Base-by-base conservation (phyloP, 2,329 filamentous ascomycete species). In the Arthrobotrys conoides region DNA sequence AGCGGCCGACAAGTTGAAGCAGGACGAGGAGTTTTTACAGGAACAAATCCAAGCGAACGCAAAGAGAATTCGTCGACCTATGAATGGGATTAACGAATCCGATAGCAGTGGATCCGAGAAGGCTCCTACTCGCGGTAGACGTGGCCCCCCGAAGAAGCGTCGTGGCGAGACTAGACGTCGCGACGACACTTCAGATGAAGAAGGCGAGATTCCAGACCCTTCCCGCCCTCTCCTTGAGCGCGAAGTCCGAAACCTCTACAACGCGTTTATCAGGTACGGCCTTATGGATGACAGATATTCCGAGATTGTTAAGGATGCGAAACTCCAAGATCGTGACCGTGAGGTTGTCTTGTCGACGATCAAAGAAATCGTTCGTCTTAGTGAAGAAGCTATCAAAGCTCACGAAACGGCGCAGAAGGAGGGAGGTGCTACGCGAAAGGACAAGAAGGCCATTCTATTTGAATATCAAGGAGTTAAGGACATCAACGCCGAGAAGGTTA, bases 371-470 rank as follows among this genome's bases (percentile, higher is more conserved):
- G 89, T 93, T 75, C 85, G 84, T 51, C 83, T 87, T 24, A 88
- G 88, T 57, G 86, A 87, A 51, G 85, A 89, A 70, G 89, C 90
- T 8, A 87, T 92, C 63, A 89, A 90, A 6, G 87, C 87, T 38
- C 91, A 93, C 81, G 92, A 89, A 80, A 90, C 91, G 22, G 83
- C 86, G 30, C 88, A 96, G 18, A 89, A 94, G 38, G 90, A 92
- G 79, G 93, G 94, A 82, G 93, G 97, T 79, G 86, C 88, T 57
- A 87, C 88, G 36, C 87, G 89, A 87, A 99, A 99, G 84, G 96
- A 99, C 83, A 93, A 93, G 85, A 99, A 99, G 85, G 96, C 96
- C 0, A 93, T 99, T 18, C 87, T 99, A 53, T 97, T 99, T 82
- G 94, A 98, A 83, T 97, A 94, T 85, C 91, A 92, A 55, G 93